Evolutionary conservation across 805 yeast species (phyloP).

Genomic region (Kurtzmaniella cleridarum): DNA sequence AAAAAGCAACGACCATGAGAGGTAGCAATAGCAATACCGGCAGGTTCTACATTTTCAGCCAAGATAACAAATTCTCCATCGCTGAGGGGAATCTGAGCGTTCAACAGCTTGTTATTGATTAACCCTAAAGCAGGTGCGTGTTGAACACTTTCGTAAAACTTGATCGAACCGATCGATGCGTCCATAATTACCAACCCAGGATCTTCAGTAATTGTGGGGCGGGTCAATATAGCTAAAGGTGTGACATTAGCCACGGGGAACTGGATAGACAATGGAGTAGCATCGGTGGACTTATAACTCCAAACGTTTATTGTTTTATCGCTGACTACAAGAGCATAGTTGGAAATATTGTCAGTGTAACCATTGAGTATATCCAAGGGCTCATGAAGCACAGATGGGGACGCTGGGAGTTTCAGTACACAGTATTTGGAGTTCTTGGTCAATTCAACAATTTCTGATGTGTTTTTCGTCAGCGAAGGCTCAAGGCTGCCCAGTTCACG

Average conservation of each 20-base stretch:
- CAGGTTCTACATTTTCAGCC: slow-evolving; percentile 62
- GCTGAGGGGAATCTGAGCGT: slow-evolving; percentile 35
- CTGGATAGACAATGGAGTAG: slow-evolving; percentile 50
- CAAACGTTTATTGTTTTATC: slow-evolving; percentile 58
- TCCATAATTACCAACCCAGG: slow-evolving; percentile 74
- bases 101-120: slow-evolving; percentile 40
- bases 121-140: slow-evolving; percentile 63
- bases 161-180: slow-evolving; percentile 50
- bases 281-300: slow-evolving; percentile 60
- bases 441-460: slow-evolving; percentile 31
- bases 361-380: slow-evolving; percentile 28
- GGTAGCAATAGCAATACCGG: slow-evolving; percentile 70
- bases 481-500: background rate
- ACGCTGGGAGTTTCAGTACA: slow-evolving; percentile 51
- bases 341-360: slow-evolving; percentile 41
- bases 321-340: slow-evolving; percentile 45
- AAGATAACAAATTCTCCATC: slow-evolving; percentile 51
- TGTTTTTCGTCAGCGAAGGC: background rate
- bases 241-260: slow-evolving; percentile 37
- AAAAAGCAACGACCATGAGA: slow-evolving; percentile 61
- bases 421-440: slow-evolving; percentile 56
- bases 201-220: slow-evolving; percentile 45
- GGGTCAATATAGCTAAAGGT: slow-evolving; percentile 55
- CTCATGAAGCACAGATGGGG: slow-evolving; percentile 39
- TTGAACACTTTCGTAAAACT: slow-evolving; percentile 71